These are phyloP conservation scores for Veloboletus limbatus DNA, from an alignment of 1,284 basidiomycete genomes.

Conservation along the genomic window DNA sequence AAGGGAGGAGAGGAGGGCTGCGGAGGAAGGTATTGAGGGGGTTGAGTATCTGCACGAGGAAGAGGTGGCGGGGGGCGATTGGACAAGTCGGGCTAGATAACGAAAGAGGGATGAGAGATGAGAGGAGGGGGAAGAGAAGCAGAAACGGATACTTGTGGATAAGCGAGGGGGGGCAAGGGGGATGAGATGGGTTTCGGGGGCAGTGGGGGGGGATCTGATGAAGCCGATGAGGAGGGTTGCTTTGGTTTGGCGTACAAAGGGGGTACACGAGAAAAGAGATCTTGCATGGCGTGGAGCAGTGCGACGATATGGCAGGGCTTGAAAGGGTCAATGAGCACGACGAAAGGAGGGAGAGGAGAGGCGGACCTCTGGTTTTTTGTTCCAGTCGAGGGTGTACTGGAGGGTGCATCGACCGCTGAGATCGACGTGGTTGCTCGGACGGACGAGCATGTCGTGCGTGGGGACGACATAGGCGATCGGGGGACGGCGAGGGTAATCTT, in stretches of 20 bases:
- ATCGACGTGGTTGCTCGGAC: slow-evolving; percentile 75
- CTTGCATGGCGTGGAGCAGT: slow-evolving; percentile 71
- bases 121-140: not conserved
- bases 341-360: slow-evolving; percentile 14
- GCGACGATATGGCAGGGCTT: slow-evolving; percentile 69
- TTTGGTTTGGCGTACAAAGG: slow-evolving; percentile 89
- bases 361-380: slow-evolving; percentile 79
- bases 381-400: slow-evolving; percentile 77
- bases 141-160: slow-evolving; percentile 21
- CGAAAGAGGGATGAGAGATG: slow-evolving; percentile 5
- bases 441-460: slow-evolving; percentile 89
- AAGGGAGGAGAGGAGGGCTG: slow-evolving; percentile 15
- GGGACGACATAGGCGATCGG: slow-evolving; percentile 95
- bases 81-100: slow-evolving; percentile 32
- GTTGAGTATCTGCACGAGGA: slow-evolving; percentile 22
- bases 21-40: slow-evolving; percentile 30
- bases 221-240: slow-evolving; percentile 27
- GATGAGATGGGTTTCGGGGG: slow-evolving; percentile 47
- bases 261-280: slow-evolving; percentile 80
- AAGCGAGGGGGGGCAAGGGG: slow-evolving; percentile 12
- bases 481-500: slow-evolving; percentile 76
- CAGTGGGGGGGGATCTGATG: slow-evolving; percentile 40
- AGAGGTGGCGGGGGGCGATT: slow-evolving; percentile 42
- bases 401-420: slow-evolving; percentile 74
- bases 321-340: slow-evolving; percentile 14